A percentile compares a stretch with the other conserved stretches of the same genome.
These are phyloP conservation scores for Scortechinia acanthostroma DNA, from an alignment of 2,329 filamentous ascomycete genomes.

Conservation along the genomic window DNA sequence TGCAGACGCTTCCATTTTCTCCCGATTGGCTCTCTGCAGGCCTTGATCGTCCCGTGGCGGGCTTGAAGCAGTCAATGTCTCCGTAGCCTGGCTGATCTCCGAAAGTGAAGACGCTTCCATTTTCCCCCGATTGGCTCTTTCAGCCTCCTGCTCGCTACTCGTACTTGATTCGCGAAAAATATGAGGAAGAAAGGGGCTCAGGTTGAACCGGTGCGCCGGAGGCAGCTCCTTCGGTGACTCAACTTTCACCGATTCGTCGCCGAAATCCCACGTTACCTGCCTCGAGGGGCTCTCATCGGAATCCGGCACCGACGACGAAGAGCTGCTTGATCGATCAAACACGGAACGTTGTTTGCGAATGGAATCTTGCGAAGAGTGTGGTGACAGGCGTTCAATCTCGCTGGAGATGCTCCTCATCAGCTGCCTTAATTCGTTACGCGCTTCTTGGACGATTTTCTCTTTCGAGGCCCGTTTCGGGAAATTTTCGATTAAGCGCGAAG, in stretches of 20 bases:
- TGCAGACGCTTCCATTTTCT: not conserved
- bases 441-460: not conserved
- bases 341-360: conserved; percentile 8
- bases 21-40: not conserved
- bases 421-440: not conserved
- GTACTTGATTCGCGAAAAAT: not conserved
- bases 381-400: conserved; percentile 6
- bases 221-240: not conserved
- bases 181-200: not conserved
- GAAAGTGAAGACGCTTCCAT: not conserved
- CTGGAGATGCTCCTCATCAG: not conserved
- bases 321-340: conserved; percentile 1
- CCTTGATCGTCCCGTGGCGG: not conserved
- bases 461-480: conserved; percentile 21
- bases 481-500: conserved; percentile 23
- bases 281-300: not conserved
- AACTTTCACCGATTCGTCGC: not conserved
- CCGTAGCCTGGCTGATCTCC: not conserved
- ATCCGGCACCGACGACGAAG: not conserved
- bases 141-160: not conserved
- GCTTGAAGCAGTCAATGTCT: not conserved
- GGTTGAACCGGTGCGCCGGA: not conserved
- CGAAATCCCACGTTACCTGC: not conserved
- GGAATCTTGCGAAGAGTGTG: conserved; percentile 8
- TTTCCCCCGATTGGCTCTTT: not conserved